Evolutionary conservation across 192 early-diverging fungal genomes (phyloP), one percentile per base, ranked within the genome.

Genomic region (Coemansia brasiliensis): DNA sequence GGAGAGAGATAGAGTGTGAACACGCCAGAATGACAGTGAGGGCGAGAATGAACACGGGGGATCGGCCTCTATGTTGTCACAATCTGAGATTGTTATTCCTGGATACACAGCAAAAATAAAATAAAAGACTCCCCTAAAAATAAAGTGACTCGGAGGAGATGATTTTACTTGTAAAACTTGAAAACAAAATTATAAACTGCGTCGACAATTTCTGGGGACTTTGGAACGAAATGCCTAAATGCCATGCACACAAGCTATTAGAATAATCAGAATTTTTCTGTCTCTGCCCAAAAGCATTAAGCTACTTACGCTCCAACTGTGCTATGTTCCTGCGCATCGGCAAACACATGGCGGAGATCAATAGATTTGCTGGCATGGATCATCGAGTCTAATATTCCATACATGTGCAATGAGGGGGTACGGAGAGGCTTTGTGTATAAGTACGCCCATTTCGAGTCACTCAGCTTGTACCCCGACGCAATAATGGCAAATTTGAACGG

Each of bases 181-280:
- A 4, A 51, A 21, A 77, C 40, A 67, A 77, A 77, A 27, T 63
- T 46, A 16, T 29, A 42, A 22, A 77, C 35, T 4, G 56, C 45
- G 27, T 45, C 22, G 35, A 77, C 35, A 20, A 61, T 59, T 17
- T 67, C 57, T 5, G 49, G 62, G 2, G 68, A 40, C 53, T 70
- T 77, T 55, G 74, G 67, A 21, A 77, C 63, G 49, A 67, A 77
- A 13, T 77, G 74, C 39, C 71, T 74, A 72, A 16, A 44, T 41
- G 12, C 38, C 6, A 21, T n/a, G n/a, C n/a, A n/a, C n/a, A n/a
- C n/a, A n/a, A n/a, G n/a, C n/a, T n/a, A n/a, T n/a, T n/a, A n/a
- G n/a, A n/a, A 45, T 18, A 45, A 35, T 5, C 32, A 7, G 27
- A 35, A 35, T 35, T 35, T n/a, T n/a, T n/a, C n/a, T n/a, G n/a